A percentile compares a stretch with the other conserved stretches of the same genome.
These are phyloP conservation scores for Penicillium aurantiogriseum DNA, from an alignment of 2,329 filamentous ascomycete species.

Conservation along the genomic window DNA sequence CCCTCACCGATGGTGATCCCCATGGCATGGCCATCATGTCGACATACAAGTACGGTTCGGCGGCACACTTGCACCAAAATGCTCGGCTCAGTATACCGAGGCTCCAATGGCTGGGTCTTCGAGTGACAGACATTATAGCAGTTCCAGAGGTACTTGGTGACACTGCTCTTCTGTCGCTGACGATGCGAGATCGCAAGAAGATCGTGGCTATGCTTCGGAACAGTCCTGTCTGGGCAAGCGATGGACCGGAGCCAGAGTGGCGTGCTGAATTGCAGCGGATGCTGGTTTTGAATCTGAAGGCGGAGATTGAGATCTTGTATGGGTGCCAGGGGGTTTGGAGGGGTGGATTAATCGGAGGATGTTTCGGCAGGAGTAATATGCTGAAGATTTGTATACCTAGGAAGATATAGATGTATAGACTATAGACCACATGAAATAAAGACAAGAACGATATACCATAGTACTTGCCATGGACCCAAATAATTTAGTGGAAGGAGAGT, in stretches of 20 bases:
- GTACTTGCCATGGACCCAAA: not conserved
- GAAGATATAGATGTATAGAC: not conserved
- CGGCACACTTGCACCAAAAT: constrained; percentile 55
- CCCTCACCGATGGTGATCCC: constrained; percentile 60
- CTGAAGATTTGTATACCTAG: not conserved
- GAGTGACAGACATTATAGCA: constrained; percentile 37
- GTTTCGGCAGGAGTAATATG: constrained; percentile 19
- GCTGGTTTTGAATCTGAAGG: constrained; percentile 62
- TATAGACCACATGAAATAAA: not conserved
- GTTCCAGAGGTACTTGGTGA: constrained; percentile 28
- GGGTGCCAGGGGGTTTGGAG: constrained; percentile 43
- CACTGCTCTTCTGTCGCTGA: constrained; percentile 47
- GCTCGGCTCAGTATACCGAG: constrained; percentile 46
- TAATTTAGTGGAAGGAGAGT: not conserved
- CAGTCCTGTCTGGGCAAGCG: constrained; percentile 43
- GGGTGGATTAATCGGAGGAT: constrained; percentile 45
- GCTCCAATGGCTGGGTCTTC: constrained; percentile 61
- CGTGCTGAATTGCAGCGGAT: constrained; percentile 58
- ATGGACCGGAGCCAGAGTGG: constrained; percentile 47
- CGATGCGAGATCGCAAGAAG: constrained; percentile 55
- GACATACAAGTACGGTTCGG: constrained; percentile 63
- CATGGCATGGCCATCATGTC: constrained; percentile 63
- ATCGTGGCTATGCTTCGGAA: constrained; percentile 53
- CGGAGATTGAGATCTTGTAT: constrained; percentile 59
- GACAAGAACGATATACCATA: not conserved